Base-by-base conservation (phyloP, 2,329 filamentous ascomycete genomes). In the Trichoderma atroviride region DNA sequence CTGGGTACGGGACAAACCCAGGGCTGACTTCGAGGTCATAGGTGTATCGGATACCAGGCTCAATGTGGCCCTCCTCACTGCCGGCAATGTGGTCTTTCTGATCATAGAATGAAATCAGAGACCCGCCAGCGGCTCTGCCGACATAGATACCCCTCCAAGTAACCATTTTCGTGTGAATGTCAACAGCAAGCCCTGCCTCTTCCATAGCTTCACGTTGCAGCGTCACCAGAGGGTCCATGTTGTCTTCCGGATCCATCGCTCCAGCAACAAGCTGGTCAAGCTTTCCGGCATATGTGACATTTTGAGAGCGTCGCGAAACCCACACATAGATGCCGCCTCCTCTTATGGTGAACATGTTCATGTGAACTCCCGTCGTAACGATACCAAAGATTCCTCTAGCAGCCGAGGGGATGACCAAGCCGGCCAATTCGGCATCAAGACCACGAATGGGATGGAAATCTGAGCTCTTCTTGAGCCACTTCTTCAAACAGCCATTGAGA, bases 251-350 rank as follows among this genome's bases (percentile, higher is more conserved):
- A 33, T 78, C 77, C 75, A 80, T 78, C 64, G 75, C 78, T 19
- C 79, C 79, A 0, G 79, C 79, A 14, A 79, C 77, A n/a, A 79
- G 71, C 70, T 81, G 79, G 63, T 81, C 79, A 24, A 79, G 70
- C 71, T 79, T 79, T 5, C 77, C 74, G 2, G 79, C 74, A 68
- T 79, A 81, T 14, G 77, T 77, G 22, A 76, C 69, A 5, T 72
- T 73, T 13, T 71, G 69, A 7, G 78, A 76, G 5, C 79, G 75
- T 62, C 74, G 74, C 27, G 79, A 75, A 47, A 81, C 76, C 79
- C 79, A 81, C 50, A 80, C 75, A 40, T 74, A 75, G 68, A 71
- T 71, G 40, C 47, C 73, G 27, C 74, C 73, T n/a, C 70, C 72
- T 55, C 72, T 75, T 55, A 74, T 68, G 37, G 76, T 78, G 72